Evolutionary conservation across 352 stramenopile species (phyloP).

Genomic region (Albugo candida): DNA sequence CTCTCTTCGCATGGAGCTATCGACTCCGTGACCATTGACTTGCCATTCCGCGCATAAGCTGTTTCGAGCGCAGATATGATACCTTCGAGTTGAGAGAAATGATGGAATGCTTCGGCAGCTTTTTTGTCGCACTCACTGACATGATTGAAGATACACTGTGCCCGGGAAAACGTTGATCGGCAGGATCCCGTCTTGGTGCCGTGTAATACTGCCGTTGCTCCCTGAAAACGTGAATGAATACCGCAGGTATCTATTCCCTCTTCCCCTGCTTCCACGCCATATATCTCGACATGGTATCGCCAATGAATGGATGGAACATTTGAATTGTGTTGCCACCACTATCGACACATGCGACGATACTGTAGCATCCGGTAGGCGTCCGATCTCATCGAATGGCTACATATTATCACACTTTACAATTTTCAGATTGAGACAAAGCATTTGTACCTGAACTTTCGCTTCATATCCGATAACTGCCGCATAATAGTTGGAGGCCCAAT

Average conservation of each 20-base stretch:
- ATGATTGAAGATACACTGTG: too few species aligned
- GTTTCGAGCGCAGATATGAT: too few species aligned
- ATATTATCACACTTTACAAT: not conserved
- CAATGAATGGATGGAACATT: constrained; percentile 94
- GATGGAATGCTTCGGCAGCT: too few species aligned
- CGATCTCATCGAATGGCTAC: constrained; percentile 86
- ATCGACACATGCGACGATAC: constrained; percentile 96
- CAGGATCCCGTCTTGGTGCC: constrained; percentile 88
- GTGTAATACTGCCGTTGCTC: constrained; percentile 90
- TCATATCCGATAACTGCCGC: constrained; percentile 87
- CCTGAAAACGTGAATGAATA: constrained; percentile 91
- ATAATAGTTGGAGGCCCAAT: constrained; percentile 96
- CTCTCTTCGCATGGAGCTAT: too few species aligned
- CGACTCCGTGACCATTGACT: too few species aligned
- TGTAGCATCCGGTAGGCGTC: constrained; percentile 86
- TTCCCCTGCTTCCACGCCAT: constrained; percentile 95
- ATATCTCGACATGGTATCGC: constrained; percentile 85
- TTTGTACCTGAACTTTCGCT: constrained; percentile 73
- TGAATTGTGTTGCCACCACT: constrained; percentile 97
- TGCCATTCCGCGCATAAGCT: too few species aligned
- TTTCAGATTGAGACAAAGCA: not conserved
- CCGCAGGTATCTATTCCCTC: constrained; percentile 72
- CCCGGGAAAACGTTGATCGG: constrained; percentile 89
- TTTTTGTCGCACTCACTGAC: too few species aligned
- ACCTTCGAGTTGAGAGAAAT: too few species aligned